A percentile compares a stretch with the other conserved stretches of the same genome.
These are phyloP conservation scores for Paracamarosporium sp. DNA, from an alignment of 2,329 filamentous ascomycete species.

Conservation along the genomic window DNA sequence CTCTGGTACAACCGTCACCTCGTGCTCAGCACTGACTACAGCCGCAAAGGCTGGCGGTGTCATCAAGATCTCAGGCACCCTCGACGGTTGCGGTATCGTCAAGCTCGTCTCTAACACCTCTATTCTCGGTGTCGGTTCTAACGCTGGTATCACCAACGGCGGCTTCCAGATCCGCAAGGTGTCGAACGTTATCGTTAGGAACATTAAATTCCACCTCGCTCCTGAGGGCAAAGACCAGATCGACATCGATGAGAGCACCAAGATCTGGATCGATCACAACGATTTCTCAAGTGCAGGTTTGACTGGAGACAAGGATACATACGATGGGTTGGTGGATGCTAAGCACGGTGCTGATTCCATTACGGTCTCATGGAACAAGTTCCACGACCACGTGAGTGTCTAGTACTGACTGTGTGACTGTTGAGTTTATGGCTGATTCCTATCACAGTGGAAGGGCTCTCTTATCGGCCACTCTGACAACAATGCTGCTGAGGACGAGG, in stretches of 20 bases:
- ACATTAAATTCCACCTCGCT: slow-evolving; percentile 65
- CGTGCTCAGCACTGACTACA: slow-evolving; percentile 57
- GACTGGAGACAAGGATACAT: slow-evolving; percentile 38
- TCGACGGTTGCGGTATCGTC: slow-evolving; percentile 40
- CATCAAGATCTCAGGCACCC: slow-evolving; percentile 40
- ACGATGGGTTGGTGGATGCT: slow-evolving; percentile 60
- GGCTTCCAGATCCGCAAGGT: slow-evolving; percentile 62
- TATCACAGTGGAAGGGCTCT: slow-evolving; percentile 62
- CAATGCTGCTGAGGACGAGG: slow-evolving; percentile 61
- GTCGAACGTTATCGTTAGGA: slow-evolving; percentile 68
- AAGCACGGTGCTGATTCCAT: slow-evolving; percentile 69
- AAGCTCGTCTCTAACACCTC: slow-evolving; percentile 34
- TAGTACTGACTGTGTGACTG: too few relatives aligned
- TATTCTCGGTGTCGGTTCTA: slow-evolving; percentile 50
- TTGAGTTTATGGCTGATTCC: too few relatives aligned
- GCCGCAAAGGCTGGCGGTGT: slow-evolving; percentile 52
- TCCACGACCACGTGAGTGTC: slow-evolving; percentile 58
- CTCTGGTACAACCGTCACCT: slow-evolving; percentile 61
- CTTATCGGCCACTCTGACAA: slow-evolving; percentile 66
- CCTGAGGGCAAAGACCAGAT: slow-evolving; percentile 66
- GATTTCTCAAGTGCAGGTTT: slow-evolving; percentile 65
- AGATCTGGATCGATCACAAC: slow-evolving; percentile 69
- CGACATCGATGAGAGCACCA: slow-evolving; percentile 62
- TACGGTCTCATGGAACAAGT: slow-evolving; percentile 61
- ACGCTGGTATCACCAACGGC: slow-evolving; percentile 50